Percentiles rank a stretch among this genome's conserved stretches.
These are phyloP conservation scores for Xylaria nigripes DNA, from an alignment of 495 filamentous ascomycete genomes.

Conservation along the genomic window DNA sequence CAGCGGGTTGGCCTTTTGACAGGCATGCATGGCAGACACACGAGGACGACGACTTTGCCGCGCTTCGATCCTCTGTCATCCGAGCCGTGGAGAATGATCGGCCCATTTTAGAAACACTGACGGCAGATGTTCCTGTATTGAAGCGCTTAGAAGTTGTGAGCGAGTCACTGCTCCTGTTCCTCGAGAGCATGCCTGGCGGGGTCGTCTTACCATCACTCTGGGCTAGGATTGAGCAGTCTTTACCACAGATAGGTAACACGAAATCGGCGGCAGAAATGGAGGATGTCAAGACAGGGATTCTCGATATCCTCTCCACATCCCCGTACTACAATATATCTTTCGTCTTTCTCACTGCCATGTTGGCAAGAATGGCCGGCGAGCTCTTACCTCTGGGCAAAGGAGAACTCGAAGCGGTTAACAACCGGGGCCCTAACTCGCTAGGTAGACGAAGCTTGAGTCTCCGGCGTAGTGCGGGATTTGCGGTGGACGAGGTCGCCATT, in stretches of 20 bases:
- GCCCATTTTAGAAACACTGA: constrained; percentile 49
- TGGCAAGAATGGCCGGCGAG: constrained; percentile 42
- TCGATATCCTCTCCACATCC: constrained; percentile 61
- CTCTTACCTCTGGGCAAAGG: constrained; percentile 37
- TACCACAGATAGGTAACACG: constrained; percentile 34
- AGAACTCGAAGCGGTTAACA: constrained; percentile 22
- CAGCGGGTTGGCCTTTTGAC: constrained; percentile 72
- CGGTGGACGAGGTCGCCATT: constrained; percentile 24
- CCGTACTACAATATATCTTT: constrained; percentile 80
- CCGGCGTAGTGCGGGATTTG: constrained; percentile 24
- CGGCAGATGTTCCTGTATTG: constrained; percentile 48
- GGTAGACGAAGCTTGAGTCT: constrained; percentile 35
- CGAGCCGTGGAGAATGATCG: constrained; percentile 63
- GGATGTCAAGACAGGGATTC: constrained; percentile 57
- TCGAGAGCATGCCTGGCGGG: constrained; percentile 65
- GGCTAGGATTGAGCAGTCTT: constrained; percentile 57
- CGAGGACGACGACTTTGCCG: constrained; percentile 19
- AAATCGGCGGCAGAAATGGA: constrained; percentile 37
- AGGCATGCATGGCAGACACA: constrained; percentile 28
- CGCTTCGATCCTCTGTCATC: constrained; percentile 37
- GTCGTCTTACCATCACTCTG: constrained; percentile 62
- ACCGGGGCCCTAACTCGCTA: constrained; percentile 16
- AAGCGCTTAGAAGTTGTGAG: constrained; percentile 62
- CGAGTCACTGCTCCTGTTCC: constrained; percentile 60
- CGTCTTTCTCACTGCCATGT: constrained; percentile 74